A percentile compares a stretch with the other conserved stretches of the same genome.
Evolutionary conservation across 2,329 filamentous ascomycete species (phyloP).

Genomic region (Pseudogymnoascus sp.): DNA sequence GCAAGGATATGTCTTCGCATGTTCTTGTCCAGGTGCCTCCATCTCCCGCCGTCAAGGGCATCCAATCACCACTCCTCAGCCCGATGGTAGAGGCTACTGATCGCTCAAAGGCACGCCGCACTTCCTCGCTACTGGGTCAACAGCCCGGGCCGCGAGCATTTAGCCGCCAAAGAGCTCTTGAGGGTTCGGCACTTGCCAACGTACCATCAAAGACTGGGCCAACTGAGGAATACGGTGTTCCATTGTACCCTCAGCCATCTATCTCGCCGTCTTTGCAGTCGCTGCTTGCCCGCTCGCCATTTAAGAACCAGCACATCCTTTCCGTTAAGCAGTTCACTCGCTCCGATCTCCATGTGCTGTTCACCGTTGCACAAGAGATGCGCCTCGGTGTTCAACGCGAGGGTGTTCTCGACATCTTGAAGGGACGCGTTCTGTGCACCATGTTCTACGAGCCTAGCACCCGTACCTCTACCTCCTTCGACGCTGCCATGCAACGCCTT

Average conservation of each 20-base stretch:
- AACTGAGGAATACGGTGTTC: conserved; percentile 40
- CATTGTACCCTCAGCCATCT: conserved; percentile 43
- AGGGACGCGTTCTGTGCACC: conserved; percentile 77
- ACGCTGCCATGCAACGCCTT: conserved; percentile 96
- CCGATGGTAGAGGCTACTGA: conserved; percentile 31
- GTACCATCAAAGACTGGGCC: conserved; percentile 27
- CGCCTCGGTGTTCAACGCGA: conserved; percentile 87
- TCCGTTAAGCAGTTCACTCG: conserved; percentile 88
- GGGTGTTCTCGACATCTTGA: conserved; percentile 79
- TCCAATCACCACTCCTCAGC: conserved; percentile 23
- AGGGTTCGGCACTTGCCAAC: conserved; percentile 29
- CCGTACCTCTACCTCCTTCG: conserved; percentile 89
- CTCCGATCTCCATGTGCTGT: conserved; percentile 82
- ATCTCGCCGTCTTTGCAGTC: conserved; percentile 58
- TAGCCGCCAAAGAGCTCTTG: conserved; percentile 30
- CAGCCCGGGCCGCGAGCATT: conserved; percentile 28
- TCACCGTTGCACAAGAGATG: conserved; percentile 98
- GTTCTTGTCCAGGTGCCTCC: conserved; percentile 39
- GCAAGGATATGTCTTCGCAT: conserved; percentile 71
- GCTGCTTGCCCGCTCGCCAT: conserved; percentile 71
- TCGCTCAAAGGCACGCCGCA: conserved; percentile 23
- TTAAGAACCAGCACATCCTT: conserved; percentile 83
- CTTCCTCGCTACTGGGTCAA: conserved; percentile 30
- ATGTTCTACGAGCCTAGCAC: conserved; percentile 99
- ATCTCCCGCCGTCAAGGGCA: conserved; percentile 51